These are phyloP conservation scores for Lachancea fermentati DNA, from an alignment of 805 yeast genomes.

Conservation along the genomic window DNA sequence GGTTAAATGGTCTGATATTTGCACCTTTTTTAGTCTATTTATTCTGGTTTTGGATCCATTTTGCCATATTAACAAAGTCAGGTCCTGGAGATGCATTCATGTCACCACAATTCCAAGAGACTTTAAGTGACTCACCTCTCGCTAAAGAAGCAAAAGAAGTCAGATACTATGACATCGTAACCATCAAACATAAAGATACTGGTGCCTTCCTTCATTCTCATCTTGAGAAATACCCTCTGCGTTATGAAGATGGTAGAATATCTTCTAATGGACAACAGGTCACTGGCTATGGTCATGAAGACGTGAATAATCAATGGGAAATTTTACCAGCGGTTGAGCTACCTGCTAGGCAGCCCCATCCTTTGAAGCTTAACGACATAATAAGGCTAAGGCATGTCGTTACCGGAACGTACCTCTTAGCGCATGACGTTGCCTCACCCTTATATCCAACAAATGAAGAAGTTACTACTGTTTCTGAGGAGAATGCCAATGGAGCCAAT, in stretches of 20 bases:
- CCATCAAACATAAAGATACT: conserved; percentile 77
- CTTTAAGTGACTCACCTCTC: conserved; percentile 76
- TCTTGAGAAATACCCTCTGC: conserved; percentile 65
- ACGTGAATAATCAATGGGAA: conserved; percentile 78
- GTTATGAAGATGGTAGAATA: conserved; percentile 94
- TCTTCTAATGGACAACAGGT: conserved; percentile 95
- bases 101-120: conserved; percentile 94
- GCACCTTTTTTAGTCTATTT: conserved; percentile 79
- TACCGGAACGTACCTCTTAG: conserved; percentile 71
- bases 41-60: conserved; percentile 75
- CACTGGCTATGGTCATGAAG: conserved; percentile 56
- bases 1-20: conserved; percentile 65
- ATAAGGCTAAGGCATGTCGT: conserved; percentile 76
- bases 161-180: conserved; percentile 68
- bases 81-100: conserved; percentile 96
- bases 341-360: conserved; percentile 38
- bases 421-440: conserved; percentile 98
- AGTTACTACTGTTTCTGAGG: conserved; percentile 67
- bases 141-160: conserved; percentile 67
- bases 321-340: conserved; percentile 57
- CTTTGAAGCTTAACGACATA: conserved; percentile 63
- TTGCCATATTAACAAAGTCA: conserved; percentile 66
- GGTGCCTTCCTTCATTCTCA: conserved; percentile 82
- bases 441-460: conserved; percentile 89
- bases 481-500: conserved; percentile 47